These are phyloP conservation scores for Barnettozyma californica DNA, from an alignment of 805 yeast species.

Conservation along the genomic window DNA sequence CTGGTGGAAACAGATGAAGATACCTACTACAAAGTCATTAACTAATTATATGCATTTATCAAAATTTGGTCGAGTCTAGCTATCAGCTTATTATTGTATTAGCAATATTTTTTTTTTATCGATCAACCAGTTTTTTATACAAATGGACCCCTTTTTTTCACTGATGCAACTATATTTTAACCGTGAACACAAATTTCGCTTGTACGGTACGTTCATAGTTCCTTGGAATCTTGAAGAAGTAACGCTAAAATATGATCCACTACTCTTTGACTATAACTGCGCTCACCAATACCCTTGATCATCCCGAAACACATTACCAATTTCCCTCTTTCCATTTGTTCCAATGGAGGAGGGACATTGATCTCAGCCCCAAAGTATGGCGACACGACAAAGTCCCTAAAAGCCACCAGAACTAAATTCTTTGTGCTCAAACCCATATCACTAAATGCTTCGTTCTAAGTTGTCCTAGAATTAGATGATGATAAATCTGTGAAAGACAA, in stretches of 20 bases:
- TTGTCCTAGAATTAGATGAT: conserved; percentile 15
- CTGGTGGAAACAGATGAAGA: conserved; percentile 16
- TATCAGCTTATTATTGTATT: too few species aligned
- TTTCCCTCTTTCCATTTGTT: conserved; percentile 31
- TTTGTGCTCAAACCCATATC: conserved; percentile 30
- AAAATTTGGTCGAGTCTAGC: too few species aligned
- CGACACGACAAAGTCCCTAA: conserved; percentile 47
- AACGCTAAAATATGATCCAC: conserved; percentile 38
- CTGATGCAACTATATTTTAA: too few species aligned
- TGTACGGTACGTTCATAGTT: neutral
- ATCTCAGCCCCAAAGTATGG: conserved; percentile 44
- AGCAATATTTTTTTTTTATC: too few species aligned
- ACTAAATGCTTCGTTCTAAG: conserved; percentile 24
- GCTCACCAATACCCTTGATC: conserved; percentile 45
- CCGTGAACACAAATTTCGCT: too few species aligned
- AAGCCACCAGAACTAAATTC: conserved; percentile 37
- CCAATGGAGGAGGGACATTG: conserved; percentile 27
- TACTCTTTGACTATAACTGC: conserved; percentile 51
- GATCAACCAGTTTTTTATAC: too few species aligned
- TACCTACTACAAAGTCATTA: conserved; percentile 19
- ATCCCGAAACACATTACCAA: conserved; percentile 61
- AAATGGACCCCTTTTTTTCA: too few species aligned
- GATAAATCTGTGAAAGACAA: conserved; percentile 15
- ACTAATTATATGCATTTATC: too few species aligned
- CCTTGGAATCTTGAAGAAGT: conserved; percentile 12